These are phyloP conservation scores for Dendrocalamus latiflorus DNA, from an alignment of 202 grass and related monocot species.

Conservation along the genomic window DNA sequence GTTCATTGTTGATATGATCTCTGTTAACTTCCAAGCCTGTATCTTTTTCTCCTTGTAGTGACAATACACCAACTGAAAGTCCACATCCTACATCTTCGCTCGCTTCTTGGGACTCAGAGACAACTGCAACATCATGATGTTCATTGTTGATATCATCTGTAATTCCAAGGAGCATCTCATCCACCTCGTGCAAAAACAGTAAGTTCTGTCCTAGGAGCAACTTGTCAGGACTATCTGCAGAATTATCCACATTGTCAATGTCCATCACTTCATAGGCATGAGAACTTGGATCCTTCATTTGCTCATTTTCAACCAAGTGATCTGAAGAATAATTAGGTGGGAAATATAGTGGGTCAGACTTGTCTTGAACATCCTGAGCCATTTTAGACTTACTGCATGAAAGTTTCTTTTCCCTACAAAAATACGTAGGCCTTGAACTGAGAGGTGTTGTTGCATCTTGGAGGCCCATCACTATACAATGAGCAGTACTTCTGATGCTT, in stretches of 20 bases:
- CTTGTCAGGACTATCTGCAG: not conserved
- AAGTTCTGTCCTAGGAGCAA: slow-evolving; percentile 27
- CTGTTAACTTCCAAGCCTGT: not conserved
- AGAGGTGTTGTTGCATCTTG: slow-evolving; percentile 25
- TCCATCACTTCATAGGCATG: slow-evolving; percentile 11
- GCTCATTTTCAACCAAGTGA: slow-evolving; percentile 15
- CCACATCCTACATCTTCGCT: not conserved
- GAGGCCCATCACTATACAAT: slow-evolving; percentile 40
- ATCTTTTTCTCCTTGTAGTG: slow-evolving; percentile 19
- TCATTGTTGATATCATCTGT: slow-evolving; percentile 8
- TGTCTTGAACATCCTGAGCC: too few relatives aligned
- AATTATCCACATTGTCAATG: not conserved
- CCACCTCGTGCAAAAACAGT: slow-evolving; percentile 9
- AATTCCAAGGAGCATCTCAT: slow-evolving; percentile 19
- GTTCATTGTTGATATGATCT: not conserved
- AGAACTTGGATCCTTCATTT: slow-evolving; percentile 22
- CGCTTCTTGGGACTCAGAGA: slow-evolving; percentile 5
- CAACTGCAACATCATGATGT: slow-evolving; percentile 10
- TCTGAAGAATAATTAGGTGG: too few relatives aligned
- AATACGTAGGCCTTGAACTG: slow-evolving; percentile 12
- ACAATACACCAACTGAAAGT: slow-evolving; percentile 24
- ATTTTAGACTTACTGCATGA: slow-evolving; percentile 12
- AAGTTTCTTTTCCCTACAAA: slow-evolving; percentile 12
- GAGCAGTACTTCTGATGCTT: slow-evolving; percentile 40
- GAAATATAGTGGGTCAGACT: slow-evolving; percentile 21